Evolutionary conservation across 257 asterid genomes (phyloP), one percentile per base, ranked within the genome.

Genomic region (Petrea volubilis): DNA sequence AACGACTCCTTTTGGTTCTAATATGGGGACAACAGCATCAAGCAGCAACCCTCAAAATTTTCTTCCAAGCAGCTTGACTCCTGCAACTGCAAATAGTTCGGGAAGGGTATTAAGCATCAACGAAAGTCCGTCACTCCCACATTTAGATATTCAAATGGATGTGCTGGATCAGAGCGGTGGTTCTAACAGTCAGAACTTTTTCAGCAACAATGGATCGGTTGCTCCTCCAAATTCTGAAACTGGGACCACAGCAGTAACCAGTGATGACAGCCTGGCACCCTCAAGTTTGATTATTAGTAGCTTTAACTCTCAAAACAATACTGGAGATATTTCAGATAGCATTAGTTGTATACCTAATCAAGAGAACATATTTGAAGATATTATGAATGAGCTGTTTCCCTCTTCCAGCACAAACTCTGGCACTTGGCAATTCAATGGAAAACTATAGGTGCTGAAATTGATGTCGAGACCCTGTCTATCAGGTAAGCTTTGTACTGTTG

Each of bases 361-460:
- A 75, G 89, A 86, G 25, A 86, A 80, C 68, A 84, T 78, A 49
- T 82, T 84, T 77, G 80, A 81, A 15, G 92, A 82, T 73, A 83
- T 77, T 24, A 75, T 84, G 80, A 80, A 81, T 28, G 86, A 80
- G 61, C 67, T 82, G 66, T 83, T 87, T 80, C 92, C 87, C 31
- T 79, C 85, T 31, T 72, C 93, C 13, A 52, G 81, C 61, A 56
- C 86, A 44, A 82, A 77, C 65, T 81, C 84, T 50, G 84, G 85
- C 58, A 65, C 78, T 50, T 81, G 90, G 90, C 82, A 73, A 68
- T 80, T 83, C 53, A 73, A 82, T 6, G 87, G 79, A 59, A 78
- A 86, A 74, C 52, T 82, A 71, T 81, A 83, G 86, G 70, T 76
- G 85, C 67, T 56, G 80, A 68, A 68, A 49, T 53, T 21, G 53